These are phyloP conservation scores for Hypoxylon subgilvum DNA, from an alignment of 495 filamentous ascomycete genomes.

Conservation along the genomic window DNA sequence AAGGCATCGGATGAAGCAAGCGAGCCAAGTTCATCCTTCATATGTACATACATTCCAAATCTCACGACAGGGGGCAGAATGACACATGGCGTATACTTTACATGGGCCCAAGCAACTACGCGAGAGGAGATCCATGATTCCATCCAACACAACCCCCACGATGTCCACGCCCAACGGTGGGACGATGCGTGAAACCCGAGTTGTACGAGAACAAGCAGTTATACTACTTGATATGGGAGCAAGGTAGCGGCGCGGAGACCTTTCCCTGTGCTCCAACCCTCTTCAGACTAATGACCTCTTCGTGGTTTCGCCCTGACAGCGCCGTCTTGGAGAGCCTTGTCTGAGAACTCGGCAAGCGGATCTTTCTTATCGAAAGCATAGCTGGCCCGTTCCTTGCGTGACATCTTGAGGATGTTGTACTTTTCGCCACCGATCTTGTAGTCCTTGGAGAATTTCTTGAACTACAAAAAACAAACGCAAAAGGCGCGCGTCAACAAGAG, in stretches of 20 bases:
- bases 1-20: constrained; percentile 22
- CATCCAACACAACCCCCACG: constrained; percentile 12
- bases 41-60: constrained; percentile 26
- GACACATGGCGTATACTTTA: constrained; percentile 11
- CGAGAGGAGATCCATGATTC: constrained; percentile 26
- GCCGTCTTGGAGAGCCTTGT: constrained; percentile 28
- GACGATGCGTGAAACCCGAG: constrained; percentile 14
- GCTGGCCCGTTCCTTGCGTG: constrained; percentile 26
- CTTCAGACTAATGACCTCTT: constrained; percentile 10
- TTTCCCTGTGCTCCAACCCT: constrained; percentile 8
- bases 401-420: constrained; percentile 30
- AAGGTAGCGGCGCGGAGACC: background rate
- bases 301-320: constrained; percentile 23
- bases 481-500: background rate
- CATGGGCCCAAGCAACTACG: constrained; percentile 13
- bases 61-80: constrained; percentile 17
- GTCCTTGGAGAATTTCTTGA: constrained; percentile 30
- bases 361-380: constrained; percentile 26
- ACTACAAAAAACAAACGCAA: constrained; percentile 19
- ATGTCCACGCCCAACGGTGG: constrained; percentile 9
- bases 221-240: background rate
- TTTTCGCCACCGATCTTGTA: constrained; percentile 27
- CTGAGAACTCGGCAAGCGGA: constrained; percentile 27
- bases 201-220: constrained; percentile 7
- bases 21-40: constrained; percentile 12